phyloP scores from a whole-genome alignment of 495 filamentous ascomycete genomes.

The Trichoderma orchidacearum region DNA sequence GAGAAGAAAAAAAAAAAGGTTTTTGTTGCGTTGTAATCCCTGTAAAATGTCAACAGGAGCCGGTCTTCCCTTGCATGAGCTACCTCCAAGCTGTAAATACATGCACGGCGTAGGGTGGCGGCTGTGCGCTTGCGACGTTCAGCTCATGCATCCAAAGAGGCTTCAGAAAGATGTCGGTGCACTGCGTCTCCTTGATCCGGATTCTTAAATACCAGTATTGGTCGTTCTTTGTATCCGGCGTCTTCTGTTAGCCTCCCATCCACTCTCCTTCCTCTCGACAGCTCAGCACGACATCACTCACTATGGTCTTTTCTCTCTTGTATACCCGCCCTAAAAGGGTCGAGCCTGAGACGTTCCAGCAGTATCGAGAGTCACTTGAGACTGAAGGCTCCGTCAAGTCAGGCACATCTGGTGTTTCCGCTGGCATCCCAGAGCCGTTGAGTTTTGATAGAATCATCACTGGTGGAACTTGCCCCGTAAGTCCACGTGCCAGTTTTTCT shows the following conservation, averaged over 20 bases:
- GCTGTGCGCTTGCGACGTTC: too few species aligned
- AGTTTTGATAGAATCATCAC: conserved; percentile 58
- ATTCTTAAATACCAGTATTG: too few species aligned
- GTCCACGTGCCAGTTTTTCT: conserved; percentile 8
- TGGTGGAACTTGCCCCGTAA: conserved; percentile 67
- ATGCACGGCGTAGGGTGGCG: too few species aligned
- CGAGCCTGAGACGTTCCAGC: neutral
- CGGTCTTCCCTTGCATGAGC: neutral
- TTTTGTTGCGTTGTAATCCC: too few species aligned
- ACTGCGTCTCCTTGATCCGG: too few species aligned
- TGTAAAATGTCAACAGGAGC: too few species aligned
- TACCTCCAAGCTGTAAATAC: neutral
- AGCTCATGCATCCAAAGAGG: too few species aligned
- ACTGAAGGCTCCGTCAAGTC: neutral
- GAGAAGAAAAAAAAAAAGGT: too few species aligned
- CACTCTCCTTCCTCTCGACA: neutral
- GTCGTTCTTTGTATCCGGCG: too few species aligned
- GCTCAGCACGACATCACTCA: neutral
- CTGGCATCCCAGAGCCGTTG: conserved; percentile 52
- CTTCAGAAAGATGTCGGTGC: too few species aligned
- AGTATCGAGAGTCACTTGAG: neutral
- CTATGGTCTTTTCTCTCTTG: neutral
- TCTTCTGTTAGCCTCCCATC: too few species aligned
- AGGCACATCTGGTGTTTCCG: neutral
- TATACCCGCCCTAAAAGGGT: neutral